phyloP scores from a whole-genome alignment of 192 early-diverging fungal genomes.

The Allomyces macrogynus region DNA sequence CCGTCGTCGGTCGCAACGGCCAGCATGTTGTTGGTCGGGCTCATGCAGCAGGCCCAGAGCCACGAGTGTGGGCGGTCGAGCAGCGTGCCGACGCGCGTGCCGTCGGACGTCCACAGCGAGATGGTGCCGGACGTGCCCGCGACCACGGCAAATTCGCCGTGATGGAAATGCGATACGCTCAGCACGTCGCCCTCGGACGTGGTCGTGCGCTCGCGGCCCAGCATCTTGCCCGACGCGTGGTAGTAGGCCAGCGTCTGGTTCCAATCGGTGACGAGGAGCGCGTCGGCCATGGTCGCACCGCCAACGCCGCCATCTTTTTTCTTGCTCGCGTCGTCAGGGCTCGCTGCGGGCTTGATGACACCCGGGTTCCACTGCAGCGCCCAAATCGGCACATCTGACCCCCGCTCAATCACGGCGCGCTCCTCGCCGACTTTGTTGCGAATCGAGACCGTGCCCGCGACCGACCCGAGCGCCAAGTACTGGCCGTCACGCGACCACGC shows the following conservation, averaged over 20 bases:
- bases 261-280: slow-evolving; percentile 36
- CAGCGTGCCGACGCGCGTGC: slow-evolving; percentile 18
- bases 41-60: slow-evolving; percentile 31
- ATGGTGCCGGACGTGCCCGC: slow-evolving; percentile 33
- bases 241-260: slow-evolving; percentile 31
- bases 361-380: slow-evolving; percentile 28
- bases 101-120: slow-evolving; percentile 32
- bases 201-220: slow-evolving; percentile 39
- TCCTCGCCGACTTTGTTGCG: slow-evolving; percentile 29
- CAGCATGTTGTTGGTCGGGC: slow-evolving; percentile 21
- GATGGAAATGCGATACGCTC: slow-evolving; percentile 19
- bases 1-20: slow-evolving; percentile 36
- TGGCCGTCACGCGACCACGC: slow-evolving; percentile 37
- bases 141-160: slow-evolving; percentile 27
- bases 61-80: slow-evolving; percentile 24
- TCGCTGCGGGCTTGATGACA: background rate
- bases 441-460: slow-evolving; percentile 30
- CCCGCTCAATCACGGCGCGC: slow-evolving; percentile 28
- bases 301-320: slow-evolving; percentile 4
- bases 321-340: background rate
- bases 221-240: slow-evolving; percentile 24
- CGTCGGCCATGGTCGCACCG: slow-evolving; percentile 7
- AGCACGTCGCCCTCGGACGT: slow-evolving; percentile 11
- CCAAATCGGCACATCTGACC: slow-evolving; percentile 23
- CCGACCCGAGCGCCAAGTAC: slow-evolving; percentile 30